These are phyloP conservation scores for Coleophoma crateriformis DNA, from an alignment of 2,329 filamentous ascomycete species.

Conservation along the genomic window DNA sequence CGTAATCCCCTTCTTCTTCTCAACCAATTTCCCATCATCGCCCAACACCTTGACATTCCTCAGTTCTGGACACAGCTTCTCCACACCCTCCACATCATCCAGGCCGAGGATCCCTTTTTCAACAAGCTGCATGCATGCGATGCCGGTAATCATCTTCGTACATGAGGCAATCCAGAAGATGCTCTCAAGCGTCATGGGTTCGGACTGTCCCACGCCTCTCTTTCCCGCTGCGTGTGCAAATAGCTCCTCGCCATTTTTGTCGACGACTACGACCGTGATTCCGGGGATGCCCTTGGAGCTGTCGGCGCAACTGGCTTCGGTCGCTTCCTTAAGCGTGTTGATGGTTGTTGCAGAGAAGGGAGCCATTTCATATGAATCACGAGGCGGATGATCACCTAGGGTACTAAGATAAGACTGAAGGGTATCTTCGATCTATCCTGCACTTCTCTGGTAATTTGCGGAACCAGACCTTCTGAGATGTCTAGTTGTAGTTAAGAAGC, in stretches of 20 bases:
- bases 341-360: background rate
- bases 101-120: conserved; percentile 42
- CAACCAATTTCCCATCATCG: conserved; percentile 26
- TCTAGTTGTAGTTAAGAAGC: no score
- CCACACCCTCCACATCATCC: conserved; percentile 50
- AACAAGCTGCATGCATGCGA: conserved; percentile 52
- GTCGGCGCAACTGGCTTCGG: background rate
- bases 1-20: conserved; percentile 45
- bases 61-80: conserved; percentile 44
- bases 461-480: no score
- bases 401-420: no score
- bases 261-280: conserved; percentile 39
- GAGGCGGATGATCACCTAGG: no score
- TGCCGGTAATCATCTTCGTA: conserved; percentile 47
- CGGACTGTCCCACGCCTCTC: conserved; percentile 35
- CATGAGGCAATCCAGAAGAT: conserved; percentile 56
- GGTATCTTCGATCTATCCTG: no score
- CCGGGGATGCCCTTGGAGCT: conserved; percentile 32
- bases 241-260: conserved; percentile 38
- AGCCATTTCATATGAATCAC: background rate
- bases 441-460: no score
- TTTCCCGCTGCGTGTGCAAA: conserved; percentile 43
- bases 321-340: background rate
- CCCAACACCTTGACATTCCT: conserved; percentile 39
- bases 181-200: conserved; percentile 53